A percentile compares a stretch with the other conserved stretches of the same genome.
phyloP scores from a whole-genome alignment of 257 asterid genomes.

The Solanum dulcamara region DNA sequence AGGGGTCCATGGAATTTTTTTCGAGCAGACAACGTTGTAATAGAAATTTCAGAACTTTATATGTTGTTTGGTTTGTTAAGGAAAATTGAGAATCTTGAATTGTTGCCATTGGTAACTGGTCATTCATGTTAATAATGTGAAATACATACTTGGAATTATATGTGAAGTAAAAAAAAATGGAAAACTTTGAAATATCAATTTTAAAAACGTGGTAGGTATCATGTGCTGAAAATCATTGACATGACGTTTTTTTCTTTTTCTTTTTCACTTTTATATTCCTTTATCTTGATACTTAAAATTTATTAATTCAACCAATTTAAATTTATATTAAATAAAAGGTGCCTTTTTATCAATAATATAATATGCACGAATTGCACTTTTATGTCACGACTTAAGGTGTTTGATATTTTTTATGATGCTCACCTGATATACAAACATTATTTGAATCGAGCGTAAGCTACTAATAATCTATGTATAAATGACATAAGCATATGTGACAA shows the following conservation, averaged over 20 bases:
- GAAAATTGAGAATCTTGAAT: not conserved
- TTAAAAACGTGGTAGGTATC: not conserved
- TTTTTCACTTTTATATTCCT: not conserved
- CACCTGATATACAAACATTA: not conserved
- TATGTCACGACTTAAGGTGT: not conserved
- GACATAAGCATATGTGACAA: not conserved
- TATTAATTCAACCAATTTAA: not conserved
- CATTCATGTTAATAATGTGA: constrained; percentile 26
- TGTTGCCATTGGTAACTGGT: constrained; percentile 8
- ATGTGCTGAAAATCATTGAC: not conserved
- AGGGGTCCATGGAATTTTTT: not conserved
- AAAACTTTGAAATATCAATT: not conserved
- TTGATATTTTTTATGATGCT: not conserved
- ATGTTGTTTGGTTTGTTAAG: not conserved
- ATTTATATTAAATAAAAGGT: not conserved
- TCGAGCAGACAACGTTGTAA: not conserved
- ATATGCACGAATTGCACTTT: not conserved
- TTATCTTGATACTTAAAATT: not conserved
- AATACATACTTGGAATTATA: constrained; percentile 7
- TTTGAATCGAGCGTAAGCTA: not conserved
- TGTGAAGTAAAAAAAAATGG: not conserved
- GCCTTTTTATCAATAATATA: not conserved
- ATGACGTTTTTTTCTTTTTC: not conserved
- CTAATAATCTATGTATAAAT: not conserved
- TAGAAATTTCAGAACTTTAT: not conserved